These are phyloP conservation scores for Thermothielavioides terrestris DNA, from an alignment of 495 filamentous ascomycete species.

Conservation along the genomic window DNA sequence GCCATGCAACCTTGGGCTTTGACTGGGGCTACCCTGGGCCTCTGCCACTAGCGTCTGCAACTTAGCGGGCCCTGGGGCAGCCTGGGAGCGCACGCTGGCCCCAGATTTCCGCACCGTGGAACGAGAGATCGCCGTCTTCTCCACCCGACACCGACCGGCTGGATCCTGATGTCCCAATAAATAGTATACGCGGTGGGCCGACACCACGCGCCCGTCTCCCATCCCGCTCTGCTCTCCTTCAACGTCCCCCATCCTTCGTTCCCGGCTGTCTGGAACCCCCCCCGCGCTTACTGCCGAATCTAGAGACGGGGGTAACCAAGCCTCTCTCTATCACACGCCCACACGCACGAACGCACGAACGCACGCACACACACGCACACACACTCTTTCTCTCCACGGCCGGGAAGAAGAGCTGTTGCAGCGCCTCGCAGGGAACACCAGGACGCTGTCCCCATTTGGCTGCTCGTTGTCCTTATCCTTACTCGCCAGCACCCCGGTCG, in stretches of 20 bases:
- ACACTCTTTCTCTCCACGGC: not conserved
- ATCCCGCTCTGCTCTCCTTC: constrained; percentile 9
- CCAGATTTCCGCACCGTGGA: constrained; percentile 8
- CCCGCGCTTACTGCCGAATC: constrained; percentile 9
- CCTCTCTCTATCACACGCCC: too few relatives aligned
- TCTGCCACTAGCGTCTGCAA: not conserved
- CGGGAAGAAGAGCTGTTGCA: not conserved
- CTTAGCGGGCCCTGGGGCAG: not conserved
- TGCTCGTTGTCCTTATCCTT: too few relatives aligned
- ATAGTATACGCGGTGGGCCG: constrained; percentile 16
- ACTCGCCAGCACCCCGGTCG: too few relatives aligned
- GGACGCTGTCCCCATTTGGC: too few relatives aligned
- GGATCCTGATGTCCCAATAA: constrained; percentile 20
- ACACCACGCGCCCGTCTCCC: constrained; percentile 8
- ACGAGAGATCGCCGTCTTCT: constrained; percentile 21
- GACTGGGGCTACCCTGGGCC: constrained; percentile 5
- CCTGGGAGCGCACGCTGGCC: too few relatives aligned
- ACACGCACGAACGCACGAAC: too few relatives aligned
- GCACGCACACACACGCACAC: too few relatives aligned
- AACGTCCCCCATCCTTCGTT: constrained; percentile 6
- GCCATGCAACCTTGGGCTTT: constrained; percentile 18
- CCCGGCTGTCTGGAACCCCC: constrained; percentile 17
- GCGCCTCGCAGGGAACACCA: too few relatives aligned
- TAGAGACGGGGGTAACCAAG: constrained; percentile 3
- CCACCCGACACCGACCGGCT: constrained; percentile 25